A percentile compares a stretch with the other conserved stretches of the same genome.
phyloP scores from a whole-genome alignment of 306 rosid species.

The Castanopsis chinensis region DNA sequence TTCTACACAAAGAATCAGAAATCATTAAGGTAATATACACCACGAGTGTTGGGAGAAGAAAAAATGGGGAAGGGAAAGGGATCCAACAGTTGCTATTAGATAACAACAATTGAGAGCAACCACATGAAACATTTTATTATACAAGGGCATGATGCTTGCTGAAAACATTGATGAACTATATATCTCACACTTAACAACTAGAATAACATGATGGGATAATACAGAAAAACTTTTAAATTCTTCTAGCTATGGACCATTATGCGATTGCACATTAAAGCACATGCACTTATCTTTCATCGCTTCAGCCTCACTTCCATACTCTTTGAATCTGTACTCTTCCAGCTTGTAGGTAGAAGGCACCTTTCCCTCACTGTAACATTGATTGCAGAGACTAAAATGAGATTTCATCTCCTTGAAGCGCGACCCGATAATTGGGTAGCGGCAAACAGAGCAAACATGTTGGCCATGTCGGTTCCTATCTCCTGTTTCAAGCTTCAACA shows the following conservation, averaged over 20 bases:
- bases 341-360: slow-evolving; percentile 90
- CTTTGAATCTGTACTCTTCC: slow-evolving; percentile 90
- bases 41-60: too few species aligned
- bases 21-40: not conserved
- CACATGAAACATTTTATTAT: slow-evolving; percentile 47
- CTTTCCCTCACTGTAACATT: slow-evolving; percentile 97
- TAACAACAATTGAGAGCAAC: slow-evolving; percentile 34
- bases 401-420: slow-evolving; percentile 84
- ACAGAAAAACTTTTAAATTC: slow-evolving; percentile 33
- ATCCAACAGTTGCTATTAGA: slow-evolving; percentile 28
- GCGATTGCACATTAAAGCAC: slow-evolving; percentile 75
- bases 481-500: slow-evolving; percentile 82
- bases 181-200: slow-evolving; percentile 70
- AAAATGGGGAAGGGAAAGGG: not conserved
- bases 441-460: slow-evolving; percentile 76
- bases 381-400: slow-evolving; percentile 88
- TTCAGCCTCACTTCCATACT: slow-evolving; percentile 75
- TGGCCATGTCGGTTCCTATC: slow-evolving; percentile 90
- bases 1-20: not conserved
- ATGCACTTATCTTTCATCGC: slow-evolving; percentile 84
- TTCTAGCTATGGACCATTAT: slow-evolving; percentile 52
- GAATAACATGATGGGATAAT: slow-evolving; percentile 34
- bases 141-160: slow-evolving; percentile 39
- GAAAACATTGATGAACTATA: slow-evolving; percentile 45
- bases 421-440: slow-evolving; percentile 84